phyloP scores from a whole-genome alignment of 2,329 filamentous ascomycete genomes.

The Pseudogymnoascus sp. region DNA sequence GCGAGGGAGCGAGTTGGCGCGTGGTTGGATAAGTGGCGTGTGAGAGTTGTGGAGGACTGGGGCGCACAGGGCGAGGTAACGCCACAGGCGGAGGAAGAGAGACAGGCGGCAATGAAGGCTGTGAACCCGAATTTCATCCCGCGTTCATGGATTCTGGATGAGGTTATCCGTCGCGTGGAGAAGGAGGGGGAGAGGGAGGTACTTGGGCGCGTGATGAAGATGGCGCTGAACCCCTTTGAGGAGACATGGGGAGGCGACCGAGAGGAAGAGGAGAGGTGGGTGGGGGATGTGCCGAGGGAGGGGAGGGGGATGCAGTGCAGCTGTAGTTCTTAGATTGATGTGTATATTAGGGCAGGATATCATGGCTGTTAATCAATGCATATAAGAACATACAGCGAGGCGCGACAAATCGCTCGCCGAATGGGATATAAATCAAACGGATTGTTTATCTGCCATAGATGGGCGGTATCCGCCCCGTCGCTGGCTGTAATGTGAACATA shows the following conservation, averaged over 20 bases:
- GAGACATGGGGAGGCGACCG: conserved; percentile 65
- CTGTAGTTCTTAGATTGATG: conserved; percentile 64
- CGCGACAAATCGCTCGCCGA: neutral
- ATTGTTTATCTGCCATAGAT: neutral
- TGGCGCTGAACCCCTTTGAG: conserved; percentile 76
- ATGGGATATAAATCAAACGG: neutral
- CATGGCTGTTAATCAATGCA: neutral
- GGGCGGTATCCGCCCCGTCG: neutral
- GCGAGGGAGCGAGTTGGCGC: conserved; percentile 58
- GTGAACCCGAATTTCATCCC: conserved; percentile 93
- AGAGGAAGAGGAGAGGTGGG: conserved; percentile 74
- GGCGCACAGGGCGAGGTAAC: conserved; percentile 35
- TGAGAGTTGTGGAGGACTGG: conserved; percentile 70
- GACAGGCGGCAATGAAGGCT: conserved; percentile 66
- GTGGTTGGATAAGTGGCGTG: conserved; percentile 77
- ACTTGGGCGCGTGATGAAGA: conserved; percentile 67
- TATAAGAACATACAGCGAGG: neutral
- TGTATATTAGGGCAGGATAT: neutral
- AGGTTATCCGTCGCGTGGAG: conserved; percentile 83
- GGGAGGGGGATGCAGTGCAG: conserved; percentile 86
- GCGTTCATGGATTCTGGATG: conserved; percentile 85
- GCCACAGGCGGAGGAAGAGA: conserved; percentile 44
- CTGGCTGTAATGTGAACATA: too few species aligned
- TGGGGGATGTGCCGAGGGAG: conserved; percentile 71
- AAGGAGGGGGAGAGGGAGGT: conserved; percentile 74